Base-by-base conservation (phyloP, 129 eudicot genomes). In the Chrysanthemum makinoi region DNA sequence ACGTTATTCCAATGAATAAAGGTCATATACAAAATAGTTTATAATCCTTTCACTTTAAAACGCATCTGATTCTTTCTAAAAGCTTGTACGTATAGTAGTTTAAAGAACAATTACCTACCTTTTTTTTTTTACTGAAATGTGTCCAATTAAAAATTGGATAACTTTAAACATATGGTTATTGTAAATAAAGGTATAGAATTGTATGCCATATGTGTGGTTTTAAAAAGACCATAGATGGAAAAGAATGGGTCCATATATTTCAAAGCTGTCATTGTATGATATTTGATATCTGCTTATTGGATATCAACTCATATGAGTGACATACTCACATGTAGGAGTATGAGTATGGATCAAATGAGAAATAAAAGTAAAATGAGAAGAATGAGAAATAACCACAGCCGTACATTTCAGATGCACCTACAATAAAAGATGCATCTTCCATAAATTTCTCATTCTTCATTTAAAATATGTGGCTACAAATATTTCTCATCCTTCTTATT, bases 171-270 rank as follows among this genome's bases (percentile, higher is more conserved):
- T 28, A 10, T 17, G 1, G 10, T 13, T 75, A 15, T 35, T 20
- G 22, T 20, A 20, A 20, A 20, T 20, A 74, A 65, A 74, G 39
- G 26, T 33, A 30, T 18, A 56, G 72, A 74, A 65, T 74, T 16
- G 9, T 74, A 74, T 74, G 79, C 78, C 56, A 74, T 52, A 35
- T 74, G 72, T 74, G 65, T 74, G 65, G 78, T 24, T 64, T 51
- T 51, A 74, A 63, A 39, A 22, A 35, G 70, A 10, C 55, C 19
- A 61, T 13, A 10, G 47, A 51, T 61, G 30, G 26, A 72, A 72
- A 62, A 24, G 61, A 57, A 69, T 26, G 17, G 14, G 20, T 70
- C 53, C 30, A 43, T 54, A 24, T 15, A 51, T 5, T 35, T 35
- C 16, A 47, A n/a, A 68, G 73, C 59, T 67, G 62, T 39, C 48